Evolutionary conservation across 805 yeast species (phyloP), one percentile per base, ranked within the genome.

Genomic region (Kuraishia molischiana): DNA sequence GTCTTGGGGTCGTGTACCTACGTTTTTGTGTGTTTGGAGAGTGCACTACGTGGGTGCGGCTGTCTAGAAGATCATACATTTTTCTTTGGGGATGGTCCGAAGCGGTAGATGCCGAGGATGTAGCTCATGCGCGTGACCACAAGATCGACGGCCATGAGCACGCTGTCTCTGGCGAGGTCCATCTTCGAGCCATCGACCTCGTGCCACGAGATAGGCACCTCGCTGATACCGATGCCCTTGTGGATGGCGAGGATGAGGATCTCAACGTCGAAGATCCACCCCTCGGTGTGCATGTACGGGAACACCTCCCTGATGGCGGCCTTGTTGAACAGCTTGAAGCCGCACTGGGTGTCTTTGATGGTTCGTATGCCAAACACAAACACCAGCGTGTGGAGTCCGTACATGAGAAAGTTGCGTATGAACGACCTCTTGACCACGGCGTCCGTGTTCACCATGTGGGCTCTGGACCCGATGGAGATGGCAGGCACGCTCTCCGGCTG

Each of bases 261-360:
- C 62, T 92, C 98, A 24, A 92, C 97, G 54, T 92, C 98, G 59
- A 92, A 92, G 28, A 92, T 92, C 98, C 98, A 92, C 37, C 97
- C 79, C 59, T 92, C 98, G 9, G 95, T 90, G 57, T 90, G 97
- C 83, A 92, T 74, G 46, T 72, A 78, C 2, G 97, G 96, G 58
- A 87, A 86, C 32, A 92, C 84, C 38, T 51, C 50, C 14, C 49
- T 52, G 19, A 79, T 72, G 0, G 96, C 81, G 6, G 67, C 62
- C 42, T 77, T 72, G 47, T 90, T 85, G 59, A 90, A 92, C 58
- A 92, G 62, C 59, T 92, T 92, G 64, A 92, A 92, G 2, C 98
- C 98, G 64, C 98, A 92, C 64, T 92, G 98, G 9, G 98, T 92
- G 58, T 92, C 98, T 42, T 81, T 76, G 43, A 92, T 77, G 4